Base-by-base conservation (phyloP, 1,139 yeast species). In the Arxiozyma slooffiae region DNA sequence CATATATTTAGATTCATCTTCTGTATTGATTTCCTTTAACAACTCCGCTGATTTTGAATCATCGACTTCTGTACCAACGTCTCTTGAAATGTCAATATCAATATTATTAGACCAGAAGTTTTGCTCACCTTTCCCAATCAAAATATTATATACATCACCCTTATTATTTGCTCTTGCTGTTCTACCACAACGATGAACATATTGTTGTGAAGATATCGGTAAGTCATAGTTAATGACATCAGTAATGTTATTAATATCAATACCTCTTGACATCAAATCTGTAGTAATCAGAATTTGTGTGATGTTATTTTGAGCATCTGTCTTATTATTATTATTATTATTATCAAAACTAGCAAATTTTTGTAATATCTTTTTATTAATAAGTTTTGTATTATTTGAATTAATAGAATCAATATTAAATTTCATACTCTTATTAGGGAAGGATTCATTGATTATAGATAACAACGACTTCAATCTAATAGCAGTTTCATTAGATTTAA, bases 171-270 rank as follows among this genome's bases (percentile, higher is more conserved):
- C 98, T 69, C 98, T 80, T 1, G 97, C 97, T 0, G 97, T 90
- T 72, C 98, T 81, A 44, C 98, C 98, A 38, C 90, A 92, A 58
- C 98, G 77, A 67, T 92, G 99, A 36, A 92, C 87, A 60, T 92
- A 94, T 61, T 92, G 98, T 57, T 94, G 82, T 0, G 92, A 78
- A 0, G 96, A 85, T 45, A 81, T 77, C 8, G 98, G 98, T 51
- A 89, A 70, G 60, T 94, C 98, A 65, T 92, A 92, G 67, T 92
- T 94, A 50, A 92, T 70, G 16, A 92, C 97, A 54, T 81, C 80
- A 34, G 81, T 75, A 48, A 94, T 80, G 7, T 81, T 75, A 9
- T 77, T 71, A 47, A 94, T 76, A 70, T 92, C 96, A 42, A 92
- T 79, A 71, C 99, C 99, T 69, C 99, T 81, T 18, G 97, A 87